These are phyloP conservation scores for Aspergillus campestris DNA, from an alignment of 495 filamentous ascomycete species.

Conservation along the genomic window DNA sequence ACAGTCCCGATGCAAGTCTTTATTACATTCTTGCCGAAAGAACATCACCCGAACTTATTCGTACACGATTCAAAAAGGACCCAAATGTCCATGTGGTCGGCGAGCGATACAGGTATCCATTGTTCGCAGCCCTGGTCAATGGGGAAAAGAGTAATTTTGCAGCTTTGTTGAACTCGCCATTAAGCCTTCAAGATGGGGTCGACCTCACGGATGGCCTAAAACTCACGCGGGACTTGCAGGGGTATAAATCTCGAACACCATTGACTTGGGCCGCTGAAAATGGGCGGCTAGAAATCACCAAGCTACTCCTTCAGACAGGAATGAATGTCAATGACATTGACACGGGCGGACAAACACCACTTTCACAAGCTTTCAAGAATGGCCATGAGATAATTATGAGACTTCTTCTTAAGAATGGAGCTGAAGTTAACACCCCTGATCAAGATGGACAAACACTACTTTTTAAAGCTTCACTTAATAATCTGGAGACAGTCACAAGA, in stretches of 20 bases:
- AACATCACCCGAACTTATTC: slow-evolving; percentile 33
- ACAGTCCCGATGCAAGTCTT: slow-evolving; percentile 25
- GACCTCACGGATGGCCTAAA: slow-evolving; percentile 9
- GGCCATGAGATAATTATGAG: neutral
- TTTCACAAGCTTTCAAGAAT: slow-evolving; percentile 1
- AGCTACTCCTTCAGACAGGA: slow-evolving; percentile 10
- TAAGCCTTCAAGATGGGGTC: slow-evolving; percentile 4
- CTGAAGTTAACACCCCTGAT: neutral
- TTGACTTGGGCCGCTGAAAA: slow-evolving; percentile 15
- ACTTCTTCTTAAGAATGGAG: neutral
- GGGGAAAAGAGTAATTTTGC: slow-evolving; percentile 13
- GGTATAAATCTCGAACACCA: slow-evolving; percentile 10
- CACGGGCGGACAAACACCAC: neutral
- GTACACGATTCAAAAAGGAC: slow-evolving; percentile 8
- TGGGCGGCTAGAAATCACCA: slow-evolving; percentile 6
- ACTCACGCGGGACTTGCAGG: slow-evolving; percentile 2
- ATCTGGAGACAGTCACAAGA: too few species aligned
- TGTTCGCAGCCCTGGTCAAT: slow-evolving; percentile 36
- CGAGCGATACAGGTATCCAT: slow-evolving; percentile 31
- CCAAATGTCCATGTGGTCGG: slow-evolving; percentile 19
- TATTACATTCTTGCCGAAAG: slow-evolving; percentile 42
- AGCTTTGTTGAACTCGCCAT: slow-evolving; percentile 18
- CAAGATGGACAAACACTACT: neutral
- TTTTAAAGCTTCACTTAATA: neutral
- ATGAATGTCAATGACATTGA: neutral